phyloP scores from a whole-genome alignment of 768 basidiomycete genomes.

The Strobilomyces dryophilus region DNA sequence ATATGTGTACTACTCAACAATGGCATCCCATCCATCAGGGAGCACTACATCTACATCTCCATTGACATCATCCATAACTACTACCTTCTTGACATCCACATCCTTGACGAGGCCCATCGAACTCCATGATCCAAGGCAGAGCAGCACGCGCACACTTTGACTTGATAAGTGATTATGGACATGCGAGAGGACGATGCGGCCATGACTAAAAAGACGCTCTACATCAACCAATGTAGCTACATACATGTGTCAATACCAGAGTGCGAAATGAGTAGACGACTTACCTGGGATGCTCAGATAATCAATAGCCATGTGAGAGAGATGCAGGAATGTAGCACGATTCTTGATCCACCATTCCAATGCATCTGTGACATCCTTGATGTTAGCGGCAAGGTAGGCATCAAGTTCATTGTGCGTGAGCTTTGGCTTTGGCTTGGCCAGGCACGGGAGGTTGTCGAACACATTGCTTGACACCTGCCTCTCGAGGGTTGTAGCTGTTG shows the following conservation, averaged over 20 bases:
- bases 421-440: not conserved
- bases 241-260: not conserved
- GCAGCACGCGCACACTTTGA: slow-evolving; percentile 21
- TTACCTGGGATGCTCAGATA: slow-evolving; percentile 3
- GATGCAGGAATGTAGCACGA: not conserved
- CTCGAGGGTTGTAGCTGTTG: no score
- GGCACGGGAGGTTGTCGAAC: not conserved
- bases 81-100: not conserved
- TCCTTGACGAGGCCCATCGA: slow-evolving; percentile 24
- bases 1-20: not conserved
- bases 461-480: not conserved
- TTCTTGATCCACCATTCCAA: not conserved
- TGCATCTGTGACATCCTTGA: not conserved
- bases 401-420: not conserved
- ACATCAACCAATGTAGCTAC: slow-evolving; percentile 32
- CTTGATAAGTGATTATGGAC: slow-evolving; percentile 17
- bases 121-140: slow-evolving; percentile 36
- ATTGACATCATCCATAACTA: not conserved
- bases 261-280: not conserved
- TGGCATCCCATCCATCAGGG: not conserved
- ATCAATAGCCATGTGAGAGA: slow-evolving; percentile 3
- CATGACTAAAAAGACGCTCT: slow-evolving; percentile 9
- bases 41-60: no score
- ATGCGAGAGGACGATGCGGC: slow-evolving; percentile 25
- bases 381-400: not conserved